Conservation (phyloP, 495 filamentous ascomycete species). For the Jackrogersella multiformis region DNA sequence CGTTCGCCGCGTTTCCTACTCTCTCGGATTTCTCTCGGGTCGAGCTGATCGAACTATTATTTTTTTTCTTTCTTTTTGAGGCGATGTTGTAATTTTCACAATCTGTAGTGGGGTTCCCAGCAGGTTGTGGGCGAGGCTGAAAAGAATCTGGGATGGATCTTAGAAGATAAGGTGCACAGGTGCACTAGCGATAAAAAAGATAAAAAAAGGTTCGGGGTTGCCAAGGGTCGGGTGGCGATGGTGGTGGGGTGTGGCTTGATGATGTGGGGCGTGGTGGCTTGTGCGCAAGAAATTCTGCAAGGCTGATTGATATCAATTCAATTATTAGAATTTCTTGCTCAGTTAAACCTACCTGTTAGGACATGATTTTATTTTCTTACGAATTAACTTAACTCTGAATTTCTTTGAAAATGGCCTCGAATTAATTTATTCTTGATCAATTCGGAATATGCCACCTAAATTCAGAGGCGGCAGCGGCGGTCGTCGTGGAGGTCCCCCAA, state of each 20-base stretch:
- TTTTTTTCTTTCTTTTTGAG: too few species aligned
- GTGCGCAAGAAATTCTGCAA: constrained; percentile 35
- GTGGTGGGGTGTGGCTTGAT: constrained; percentile 11
- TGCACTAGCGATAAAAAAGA: too few species aligned
- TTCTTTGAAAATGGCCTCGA: neutral
- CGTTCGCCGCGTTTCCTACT: constrained; percentile 13
- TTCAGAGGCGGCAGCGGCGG: constrained; percentile 44
- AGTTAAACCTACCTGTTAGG: neutral
- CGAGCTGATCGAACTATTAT: neutral
- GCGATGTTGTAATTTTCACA: constrained; percentile 35
- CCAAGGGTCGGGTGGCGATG: neutral
- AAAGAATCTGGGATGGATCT: neutral
- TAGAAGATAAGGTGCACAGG: constrained; percentile 3
- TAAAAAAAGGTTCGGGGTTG: constrained; percentile 3
- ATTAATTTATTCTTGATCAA: neutral
- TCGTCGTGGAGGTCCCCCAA: constrained; percentile 34
- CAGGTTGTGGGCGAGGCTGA: constrained; percentile 43
- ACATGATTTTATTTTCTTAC: neutral
- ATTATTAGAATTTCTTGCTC: constrained; percentile 26
- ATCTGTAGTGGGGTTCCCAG: constrained; percentile 34
- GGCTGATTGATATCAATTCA: constrained; percentile 40
- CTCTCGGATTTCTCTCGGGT: constrained; percentile 10
- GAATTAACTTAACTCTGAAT: neutral
- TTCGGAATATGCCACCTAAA: constrained; percentile 29
- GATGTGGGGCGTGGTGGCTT: constrained; percentile 10